Evolutionary conservation across 106 monocot genomes (phyloP).

Genomic region (Allium sativum): DNA sequence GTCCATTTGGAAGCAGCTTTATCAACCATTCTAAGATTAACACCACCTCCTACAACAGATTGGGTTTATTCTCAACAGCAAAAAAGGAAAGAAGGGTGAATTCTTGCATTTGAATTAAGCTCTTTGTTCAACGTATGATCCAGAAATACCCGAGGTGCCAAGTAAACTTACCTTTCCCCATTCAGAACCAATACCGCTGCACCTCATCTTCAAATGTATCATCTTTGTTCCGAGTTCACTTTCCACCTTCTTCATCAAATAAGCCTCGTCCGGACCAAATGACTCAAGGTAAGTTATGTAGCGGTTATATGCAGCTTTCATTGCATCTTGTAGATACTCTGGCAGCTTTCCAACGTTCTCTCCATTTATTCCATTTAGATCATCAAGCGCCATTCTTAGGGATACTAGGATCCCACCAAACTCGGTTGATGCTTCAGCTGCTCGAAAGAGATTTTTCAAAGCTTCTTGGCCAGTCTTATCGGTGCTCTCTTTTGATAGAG

Average conservation of each 20-base stretch:
- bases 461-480: constrained; percentile 67
- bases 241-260: constrained; percentile 85
- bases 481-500: constrained; percentile 58
- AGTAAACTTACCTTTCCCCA: constrained; percentile 93
- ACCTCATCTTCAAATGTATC: constrained; percentile 96
- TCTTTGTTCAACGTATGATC: constrained; percentile 82
- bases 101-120: constrained; percentile 12
- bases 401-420: constrained; percentile 72
- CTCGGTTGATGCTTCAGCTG: constrained; percentile 76
- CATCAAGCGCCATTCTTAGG: constrained; percentile 95
- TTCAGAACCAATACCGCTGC: constrained; percentile 83
- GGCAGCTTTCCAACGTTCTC: constrained; percentile 79
- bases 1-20: no score
- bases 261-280: constrained; percentile 74
- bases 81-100: neutral
- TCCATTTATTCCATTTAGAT: constrained; percentile 64
- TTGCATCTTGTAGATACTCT: constrained; percentile 52
- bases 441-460: constrained; percentile 58
- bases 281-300: constrained; percentile 78
- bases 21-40: no score
- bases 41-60: no score
- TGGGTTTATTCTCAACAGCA: no score
- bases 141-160: constrained; percentile 79
- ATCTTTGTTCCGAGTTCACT: constrained; percentile 88
- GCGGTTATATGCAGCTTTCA: constrained; percentile 67